Evolutionary conservation across 75 land plant genomes (phyloP), one percentile per base, ranked within the genome.

Genomic region (Sequoia sempervirens): DNA sequence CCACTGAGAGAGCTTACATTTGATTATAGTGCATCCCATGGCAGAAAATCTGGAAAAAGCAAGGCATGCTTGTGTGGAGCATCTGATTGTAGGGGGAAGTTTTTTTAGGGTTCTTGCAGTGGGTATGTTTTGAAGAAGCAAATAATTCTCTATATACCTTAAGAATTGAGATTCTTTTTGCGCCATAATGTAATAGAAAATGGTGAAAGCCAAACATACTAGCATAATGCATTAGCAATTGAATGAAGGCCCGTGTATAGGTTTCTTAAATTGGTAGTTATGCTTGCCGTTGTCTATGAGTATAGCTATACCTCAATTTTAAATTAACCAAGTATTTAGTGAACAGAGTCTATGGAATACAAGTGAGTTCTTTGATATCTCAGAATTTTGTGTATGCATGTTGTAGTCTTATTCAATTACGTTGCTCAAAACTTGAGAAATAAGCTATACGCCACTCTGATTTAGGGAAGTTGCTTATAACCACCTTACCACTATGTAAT

Each of bases 1-100:
- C 94, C 97, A 13, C 82, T 95, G 89, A 89, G 86, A 68, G 97
- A 95, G 85, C 86, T 95, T 79, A 90, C 94, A 41, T 92, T 88
- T 88, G 94, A 92, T 84, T 95, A 93, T 90, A 91, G 97, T 34
- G 36, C 80, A 2, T 32, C 37, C 41, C 40, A 38, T 34, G 13
- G 85, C 36, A 82, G 52, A 38, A 81, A 80, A 30, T 28, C 54
- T 81, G 38, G 82, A 36, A 81, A 52, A 53, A 53, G 9, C 11
- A 89, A 85, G 64, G 87, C 56, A 20, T 95, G 97, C 84, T 81
- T 87, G 53, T 95, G 97, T 90, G 93, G 91, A 61, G 87, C 94
- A 10, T 20, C 76, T 41, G 91, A 87, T 23, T 95, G 97, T 85
- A 88, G 84, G 87, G 92, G 92, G 10, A 84, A 85, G 80, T 90